A percentile compares a stretch with the other conserved stretches of the same genome.
Conservation (phyloP, 2,329 filamentous ascomycete genomes). For the Fusarium sp. region DNA sequence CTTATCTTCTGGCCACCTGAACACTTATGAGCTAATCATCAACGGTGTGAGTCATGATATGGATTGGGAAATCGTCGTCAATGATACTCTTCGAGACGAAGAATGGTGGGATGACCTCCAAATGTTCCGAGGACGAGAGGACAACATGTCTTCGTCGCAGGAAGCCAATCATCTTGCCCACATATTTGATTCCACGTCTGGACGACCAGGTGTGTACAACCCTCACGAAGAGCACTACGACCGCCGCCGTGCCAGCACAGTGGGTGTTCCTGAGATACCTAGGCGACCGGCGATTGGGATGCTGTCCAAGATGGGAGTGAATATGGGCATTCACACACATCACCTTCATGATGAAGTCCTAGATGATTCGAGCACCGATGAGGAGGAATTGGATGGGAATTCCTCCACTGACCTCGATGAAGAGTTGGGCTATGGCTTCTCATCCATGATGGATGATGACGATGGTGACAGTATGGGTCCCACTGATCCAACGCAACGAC, state of each 20-base stretch:
- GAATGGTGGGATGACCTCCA: conserved; percentile 89
- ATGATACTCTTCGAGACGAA: conserved; percentile 78
- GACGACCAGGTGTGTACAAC: conserved; percentile 61
- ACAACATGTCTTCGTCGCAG: conserved; percentile 58
- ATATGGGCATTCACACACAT: conserved; percentile 83
- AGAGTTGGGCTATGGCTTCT: conserved; percentile 43
- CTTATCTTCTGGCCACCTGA: conserved; percentile 80
- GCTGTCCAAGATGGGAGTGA: conserved; percentile 73
- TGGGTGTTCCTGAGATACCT: conserved; percentile 74
- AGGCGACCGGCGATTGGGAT: conserved; percentile 70
- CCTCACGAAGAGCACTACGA: conserved; percentile 56
- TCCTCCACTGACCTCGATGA: conserved; percentile 51
- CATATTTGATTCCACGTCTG: conserved; percentile 61
- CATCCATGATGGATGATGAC: conserved; percentile 52
- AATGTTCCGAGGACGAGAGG: conserved; percentile 61
- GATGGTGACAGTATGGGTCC: conserved; percentile 46
- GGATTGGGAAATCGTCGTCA: conserved; percentile 73
- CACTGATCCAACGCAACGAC: conserved; percentile 36
- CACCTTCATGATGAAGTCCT: conserved; percentile 76
- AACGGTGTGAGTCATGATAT: conserved; percentile 75
- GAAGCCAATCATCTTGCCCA: conserved; percentile 62
- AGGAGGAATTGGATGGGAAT: conserved; percentile 54
- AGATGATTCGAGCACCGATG: conserved; percentile 55
- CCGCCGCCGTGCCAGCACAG: conserved; percentile 64
- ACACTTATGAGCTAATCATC: conserved; percentile 83